These are phyloP conservation scores for Cladosporium sp. DNA, from an alignment of 2,329 filamentous ascomycete genomes.

Conservation along the genomic window DNA sequence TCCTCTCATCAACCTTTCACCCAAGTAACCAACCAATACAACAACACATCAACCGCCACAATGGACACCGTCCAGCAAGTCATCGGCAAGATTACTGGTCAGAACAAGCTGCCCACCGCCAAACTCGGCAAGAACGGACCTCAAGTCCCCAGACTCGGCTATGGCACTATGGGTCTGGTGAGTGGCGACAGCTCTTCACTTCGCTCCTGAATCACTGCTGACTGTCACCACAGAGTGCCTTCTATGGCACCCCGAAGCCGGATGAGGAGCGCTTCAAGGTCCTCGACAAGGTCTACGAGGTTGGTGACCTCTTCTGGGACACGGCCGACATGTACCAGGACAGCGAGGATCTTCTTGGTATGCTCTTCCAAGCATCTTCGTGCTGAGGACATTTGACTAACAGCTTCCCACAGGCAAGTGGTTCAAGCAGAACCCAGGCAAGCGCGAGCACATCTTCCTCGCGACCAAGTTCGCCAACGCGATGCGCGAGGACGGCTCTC, in stretches of 20 bases:
- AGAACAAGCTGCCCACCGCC: constrained; percentile 36
- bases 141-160: constrained; percentile 47
- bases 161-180: constrained; percentile 52
- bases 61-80: constrained; percentile 18
- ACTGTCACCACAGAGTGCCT: constrained; percentile 24
- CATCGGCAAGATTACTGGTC: constrained; percentile 16
- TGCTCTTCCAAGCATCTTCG: constrained; percentile 15
- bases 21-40: neutral
- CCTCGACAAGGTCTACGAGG: constrained; percentile 48
- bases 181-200: neutral
- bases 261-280: constrained; percentile 50
- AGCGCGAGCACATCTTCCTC: constrained; percentile 47
- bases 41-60: neutral
- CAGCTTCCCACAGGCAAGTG: constrained; percentile 25
- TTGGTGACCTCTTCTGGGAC: constrained; percentile 53
- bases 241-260: constrained; percentile 46
- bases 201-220: too few species aligned
- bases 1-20: neutral
- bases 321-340: constrained; percentile 37
- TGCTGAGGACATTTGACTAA: neutral
- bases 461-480: constrained; percentile 51
- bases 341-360: constrained; percentile 43
- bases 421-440: constrained; percentile 42
- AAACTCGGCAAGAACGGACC: constrained; percentile 52
- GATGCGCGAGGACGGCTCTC: constrained; percentile 36